phyloP scores from a whole-genome alignment of 2,329 filamentous ascomycete species.

The Ophiostoma himal-ulmi region DNA sequence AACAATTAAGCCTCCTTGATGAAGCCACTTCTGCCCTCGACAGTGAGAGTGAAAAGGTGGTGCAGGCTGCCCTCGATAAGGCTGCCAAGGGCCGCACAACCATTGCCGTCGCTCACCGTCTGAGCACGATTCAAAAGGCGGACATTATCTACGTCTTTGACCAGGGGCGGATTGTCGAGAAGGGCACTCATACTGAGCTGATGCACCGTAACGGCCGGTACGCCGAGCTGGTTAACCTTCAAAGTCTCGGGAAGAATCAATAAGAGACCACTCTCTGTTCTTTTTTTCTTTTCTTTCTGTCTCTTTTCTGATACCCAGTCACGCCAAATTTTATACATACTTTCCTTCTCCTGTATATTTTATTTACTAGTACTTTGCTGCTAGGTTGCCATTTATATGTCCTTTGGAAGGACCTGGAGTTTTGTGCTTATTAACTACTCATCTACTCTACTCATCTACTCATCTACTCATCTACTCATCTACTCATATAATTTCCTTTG shows the following conservation, averaged over 20 bases:
- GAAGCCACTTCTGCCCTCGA: slow-evolving; percentile 76
- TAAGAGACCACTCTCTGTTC: neutral
- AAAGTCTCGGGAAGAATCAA: slow-evolving; percentile 61
- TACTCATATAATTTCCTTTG: neutral
- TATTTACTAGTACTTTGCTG: neutral
- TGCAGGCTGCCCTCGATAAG: slow-evolving; percentile 73
- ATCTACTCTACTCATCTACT: neutral
- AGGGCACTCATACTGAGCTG: slow-evolving; percentile 70
- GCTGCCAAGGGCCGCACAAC: slow-evolving; percentile 82
- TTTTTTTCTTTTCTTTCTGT: neutral
- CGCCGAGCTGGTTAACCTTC: slow-evolving; percentile 71
- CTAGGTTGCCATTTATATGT: neutral
- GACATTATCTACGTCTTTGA: slow-evolving; percentile 97
- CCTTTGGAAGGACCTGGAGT: neutral
- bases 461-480: neutral
- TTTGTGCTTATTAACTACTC: neutral
- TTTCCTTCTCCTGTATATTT: neutral
- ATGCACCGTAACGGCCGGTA: slow-evolving; percentile 67
- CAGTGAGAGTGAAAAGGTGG: slow-evolving; percentile 70
- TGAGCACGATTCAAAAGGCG: slow-evolving; percentile 90
- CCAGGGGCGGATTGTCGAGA: slow-evolving; percentile 77
- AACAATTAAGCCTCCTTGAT: slow-evolving; percentile 53
- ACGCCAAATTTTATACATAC: slow-evolving; percentile 7
- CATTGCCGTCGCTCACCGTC: slow-evolving; percentile 85
- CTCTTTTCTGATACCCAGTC: slow-evolving; percentile 2